These are phyloP conservation scores for Venturia aucupariae DNA, from an alignment of 2,329 filamentous ascomycete genomes.

Conservation along the genomic window DNA sequence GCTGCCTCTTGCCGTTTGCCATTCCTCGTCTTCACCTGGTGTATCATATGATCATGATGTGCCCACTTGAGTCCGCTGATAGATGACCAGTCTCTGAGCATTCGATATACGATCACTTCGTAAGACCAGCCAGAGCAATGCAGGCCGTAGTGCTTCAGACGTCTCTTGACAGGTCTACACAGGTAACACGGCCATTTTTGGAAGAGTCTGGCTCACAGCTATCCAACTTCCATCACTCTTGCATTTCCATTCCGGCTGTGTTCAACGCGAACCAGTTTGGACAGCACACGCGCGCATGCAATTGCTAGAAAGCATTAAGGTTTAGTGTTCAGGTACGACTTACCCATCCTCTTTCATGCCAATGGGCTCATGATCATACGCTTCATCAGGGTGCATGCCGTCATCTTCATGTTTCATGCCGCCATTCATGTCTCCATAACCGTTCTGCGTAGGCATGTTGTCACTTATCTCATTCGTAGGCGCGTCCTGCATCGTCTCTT, in stretches of 20 bases:
- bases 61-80: background rate
- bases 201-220: background rate
- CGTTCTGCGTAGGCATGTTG: conserved; percentile 19
- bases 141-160: background rate
- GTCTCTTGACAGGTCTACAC: background rate
- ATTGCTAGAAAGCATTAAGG: background rate
- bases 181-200: background rate
- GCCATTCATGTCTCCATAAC: conserved; percentile 25
- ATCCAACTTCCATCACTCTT: background rate
- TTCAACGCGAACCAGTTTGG: no score
- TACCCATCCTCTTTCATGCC: conserved; percentile 89
- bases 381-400: conserved; percentile 23
- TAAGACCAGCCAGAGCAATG: background rate
- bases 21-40: background rate
- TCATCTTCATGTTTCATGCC: conserved; percentile 23
- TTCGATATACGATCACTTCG: background rate
- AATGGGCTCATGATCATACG: conserved; percentile 43
- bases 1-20: background rate
- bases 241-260: background rate
- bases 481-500: conserved; percentile 9
- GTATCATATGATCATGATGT: background rate
- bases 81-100: background rate
- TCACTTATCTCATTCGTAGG: conserved; percentile 11
- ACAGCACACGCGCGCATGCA: background rate
- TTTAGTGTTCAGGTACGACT: conserved; percentile 34